phyloP scores from a whole-genome alignment of 257 asterid genomes.

The Nicotiana knightiana region DNA sequence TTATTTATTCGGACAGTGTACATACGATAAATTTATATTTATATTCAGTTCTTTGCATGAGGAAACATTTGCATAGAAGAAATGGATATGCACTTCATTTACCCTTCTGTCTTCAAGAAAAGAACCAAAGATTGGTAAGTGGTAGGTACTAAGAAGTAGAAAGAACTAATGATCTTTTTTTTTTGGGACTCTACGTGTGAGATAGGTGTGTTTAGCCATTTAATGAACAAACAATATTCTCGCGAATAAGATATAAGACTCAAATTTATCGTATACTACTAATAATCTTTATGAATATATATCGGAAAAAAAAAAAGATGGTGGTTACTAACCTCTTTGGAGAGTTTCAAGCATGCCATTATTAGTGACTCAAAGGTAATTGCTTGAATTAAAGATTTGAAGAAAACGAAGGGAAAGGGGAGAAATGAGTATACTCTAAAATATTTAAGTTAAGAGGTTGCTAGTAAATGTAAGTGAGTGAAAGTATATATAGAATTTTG shows the following conservation, averaged over 20 bases:
- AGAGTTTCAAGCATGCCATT: conserved; percentile 54
- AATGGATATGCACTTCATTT: not conserved
- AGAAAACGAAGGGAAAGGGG: too few species aligned
- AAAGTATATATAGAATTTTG: conserved; percentile 31
- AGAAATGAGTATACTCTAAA: too few species aligned
- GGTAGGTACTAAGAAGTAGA: not conserved
- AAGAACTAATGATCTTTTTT: not conserved
- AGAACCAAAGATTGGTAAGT: not conserved
- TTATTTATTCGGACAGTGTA: not conserved
- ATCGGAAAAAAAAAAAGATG: not conserved
- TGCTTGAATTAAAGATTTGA: conserved; percentile 4
- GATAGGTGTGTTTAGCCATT: too few species aligned
- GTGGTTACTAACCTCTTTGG: conserved; percentile 43
- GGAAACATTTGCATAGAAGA: not conserved
- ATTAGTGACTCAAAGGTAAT: conserved; percentile 13
- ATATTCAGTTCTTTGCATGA: conserved; percentile 7
- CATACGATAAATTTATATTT: not conserved
- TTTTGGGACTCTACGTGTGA: too few species aligned
- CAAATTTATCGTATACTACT: too few species aligned
- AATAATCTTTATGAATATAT: not conserved
- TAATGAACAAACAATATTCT: too few species aligned
- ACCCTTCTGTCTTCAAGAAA: not conserved
- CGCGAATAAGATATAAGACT: too few species aligned
- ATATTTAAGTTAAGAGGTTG: not conserved
- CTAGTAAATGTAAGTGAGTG: conserved; percentile 12